A percentile compares a stretch with the other conserved stretches of the same genome.
Conservation (phyloP, 2,329 filamentous ascomycete species). For the Tolypocladium paradoxum region DNA sequence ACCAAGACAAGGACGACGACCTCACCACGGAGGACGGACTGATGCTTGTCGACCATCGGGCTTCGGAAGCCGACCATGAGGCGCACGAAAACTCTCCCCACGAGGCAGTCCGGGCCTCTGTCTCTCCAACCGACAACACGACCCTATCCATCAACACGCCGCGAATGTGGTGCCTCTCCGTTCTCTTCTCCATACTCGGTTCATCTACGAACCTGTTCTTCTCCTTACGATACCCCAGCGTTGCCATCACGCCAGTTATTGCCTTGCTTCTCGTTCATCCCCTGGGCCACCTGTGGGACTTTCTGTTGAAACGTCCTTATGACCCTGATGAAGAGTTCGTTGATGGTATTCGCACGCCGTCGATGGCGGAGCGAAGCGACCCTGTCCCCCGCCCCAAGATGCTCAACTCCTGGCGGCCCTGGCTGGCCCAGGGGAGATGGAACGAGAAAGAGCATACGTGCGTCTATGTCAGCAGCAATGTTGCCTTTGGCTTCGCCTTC, state of each 20-base stretch:
- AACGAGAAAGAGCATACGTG: slow-evolving; percentile 85
- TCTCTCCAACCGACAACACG: slow-evolving; percentile 64
- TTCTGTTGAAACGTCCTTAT: slow-evolving; percentile 52
- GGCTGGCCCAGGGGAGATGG: slow-evolving; percentile 72
- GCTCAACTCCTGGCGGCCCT: slow-evolving; percentile 46
- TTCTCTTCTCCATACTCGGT: slow-evolving; percentile 69
- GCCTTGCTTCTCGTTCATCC: slow-evolving; percentile 77
- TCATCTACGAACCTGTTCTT: slow-evolving; percentile 84
- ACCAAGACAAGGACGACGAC: slow-evolving; percentile 30
- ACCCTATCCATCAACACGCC: slow-evolving; percentile 77
- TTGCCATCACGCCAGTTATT: slow-evolving; percentile 82
- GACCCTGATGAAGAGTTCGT: slow-evolving; percentile 38
- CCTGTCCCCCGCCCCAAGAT: slow-evolving; percentile 13
- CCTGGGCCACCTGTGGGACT: slow-evolving; percentile 71
- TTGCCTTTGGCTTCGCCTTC: slow-evolving; percentile 82
- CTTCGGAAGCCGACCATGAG: slow-evolving; percentile 34
- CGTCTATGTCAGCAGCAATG: slow-evolving; percentile 82
- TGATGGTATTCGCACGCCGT: slow-evolving; percentile 31
- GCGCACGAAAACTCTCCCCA: slow-evolving; percentile 64
- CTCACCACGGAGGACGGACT: slow-evolving; percentile 23
- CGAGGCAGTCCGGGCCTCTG: slow-evolving; percentile 69
- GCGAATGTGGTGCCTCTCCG: slow-evolving; percentile 76
- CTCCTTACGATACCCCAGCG: slow-evolving; percentile 79
- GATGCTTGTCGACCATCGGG: slow-evolving; percentile 25
- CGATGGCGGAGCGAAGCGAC: slow-evolving; percentile 9